Base-by-base conservation (phyloP, 208 protist species). In the Crithidia sp. region DNA sequence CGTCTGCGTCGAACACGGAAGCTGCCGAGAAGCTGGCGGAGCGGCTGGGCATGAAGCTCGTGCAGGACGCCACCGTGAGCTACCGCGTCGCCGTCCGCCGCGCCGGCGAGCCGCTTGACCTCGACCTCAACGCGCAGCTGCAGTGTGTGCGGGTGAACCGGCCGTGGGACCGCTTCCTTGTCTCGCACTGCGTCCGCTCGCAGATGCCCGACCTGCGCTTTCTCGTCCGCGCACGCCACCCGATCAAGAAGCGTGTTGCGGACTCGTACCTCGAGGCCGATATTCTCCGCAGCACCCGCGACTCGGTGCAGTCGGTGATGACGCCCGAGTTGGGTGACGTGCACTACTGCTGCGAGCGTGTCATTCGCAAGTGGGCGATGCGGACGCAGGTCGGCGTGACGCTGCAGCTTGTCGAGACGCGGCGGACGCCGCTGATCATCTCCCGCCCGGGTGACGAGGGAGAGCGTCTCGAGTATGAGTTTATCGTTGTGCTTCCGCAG, bases 381-480 rank as follows among this genome's bases (percentile, higher is more conserved):
- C 74, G 77, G 12, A 89, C 84, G 6, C 64, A 60, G 39, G 73
- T 73, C 2, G 87, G 88, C 0, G 87, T 87, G 12, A 91, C 81
- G 49, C 79, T 92, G 66, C 83, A 86, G 73, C 85, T 97, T 13
- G 90, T 97, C 14, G 90, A 97, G 68, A 97, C 93, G 13, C 86
- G 86, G 12, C 93, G 93, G 54, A 97, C 93, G 13, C 93, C 93
- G 53, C 84, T 97, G n/a, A 95, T 97, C 66, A 95, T 95, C 77
- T 90, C 89, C 45, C 82, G 83, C 8, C 82, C 81, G 5, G 90
- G 93, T 0, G 91, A 95, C 44, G 90, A 97, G 58, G 93, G 93
- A 5, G 77, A 89, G 67, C 85, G 91, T 2, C 82, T 97, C 7
- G 90, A 97, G 85, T 97, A 97, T 59, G 93, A 97, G 81, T 95